These are phyloP conservation scores for Lipomyces yamanashiensis DNA, from an alignment of 805 yeast species.

Conservation along the genomic window DNA sequence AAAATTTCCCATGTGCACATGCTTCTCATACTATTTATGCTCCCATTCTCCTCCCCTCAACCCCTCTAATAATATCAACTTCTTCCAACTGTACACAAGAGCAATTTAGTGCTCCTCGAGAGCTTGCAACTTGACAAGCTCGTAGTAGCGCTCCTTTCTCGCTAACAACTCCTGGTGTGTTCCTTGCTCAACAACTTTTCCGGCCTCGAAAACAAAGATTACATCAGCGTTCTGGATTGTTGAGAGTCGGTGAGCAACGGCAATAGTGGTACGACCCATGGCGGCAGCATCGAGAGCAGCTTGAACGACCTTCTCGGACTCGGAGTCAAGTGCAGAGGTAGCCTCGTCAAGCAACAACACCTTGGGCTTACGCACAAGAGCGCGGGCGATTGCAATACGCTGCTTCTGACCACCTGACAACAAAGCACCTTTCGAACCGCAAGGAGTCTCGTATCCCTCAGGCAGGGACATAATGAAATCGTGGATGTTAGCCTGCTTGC, in stretches of 20 bases:
- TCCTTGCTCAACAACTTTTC: constrained; percentile 60
- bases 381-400: constrained; percentile 66
- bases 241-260: constrained; percentile 75
- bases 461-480: constrained; percentile 58
- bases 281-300: constrained; percentile 64
- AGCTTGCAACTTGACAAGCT: constrained; percentile 48
- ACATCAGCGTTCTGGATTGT: constrained; percentile 60
- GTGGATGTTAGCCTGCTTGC: constrained; percentile 59
- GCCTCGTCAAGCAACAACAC: constrained; percentile 64
- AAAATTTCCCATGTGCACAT: background rate
- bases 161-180: constrained; percentile 50
- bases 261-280: constrained; percentile 65
- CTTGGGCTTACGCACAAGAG: constrained; percentile 60
- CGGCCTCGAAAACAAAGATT: constrained; percentile 58
- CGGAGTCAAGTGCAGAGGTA: constrained; percentile 58
- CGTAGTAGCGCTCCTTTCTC: constrained; percentile 46
- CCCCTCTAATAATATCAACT: background rate
- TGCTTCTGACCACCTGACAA: constrained; percentile 71
- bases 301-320: constrained; percentile 71
- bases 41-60: background rate
- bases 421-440: constrained; percentile 56
- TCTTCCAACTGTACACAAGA: background rate
- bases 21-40: background rate
- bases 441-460: constrained; percentile 55
- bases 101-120: constrained; percentile 47